phyloP scores from a whole-genome alignment of 23 red algal species.

The Chondrus crispus region DNA sequence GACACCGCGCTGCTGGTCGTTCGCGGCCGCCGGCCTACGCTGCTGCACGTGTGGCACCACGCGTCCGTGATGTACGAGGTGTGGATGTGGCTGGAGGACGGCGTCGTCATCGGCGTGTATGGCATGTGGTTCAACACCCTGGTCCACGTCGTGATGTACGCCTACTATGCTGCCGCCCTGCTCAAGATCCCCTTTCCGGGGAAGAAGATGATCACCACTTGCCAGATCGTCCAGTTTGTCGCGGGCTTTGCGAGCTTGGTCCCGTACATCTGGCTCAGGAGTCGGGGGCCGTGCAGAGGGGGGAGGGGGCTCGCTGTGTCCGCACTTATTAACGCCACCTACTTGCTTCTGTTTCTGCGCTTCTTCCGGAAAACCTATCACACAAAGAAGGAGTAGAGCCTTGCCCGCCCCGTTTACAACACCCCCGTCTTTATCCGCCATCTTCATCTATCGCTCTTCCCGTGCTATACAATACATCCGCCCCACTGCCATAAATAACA shows the following conservation, averaged over 20 bases:
- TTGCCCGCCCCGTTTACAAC: neutral
- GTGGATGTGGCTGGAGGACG: constrained; percentile 79
- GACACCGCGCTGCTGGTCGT: constrained; percentile 87
- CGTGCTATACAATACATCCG: neutral
- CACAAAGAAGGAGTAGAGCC: neutral
- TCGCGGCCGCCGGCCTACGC: constrained; percentile 62
- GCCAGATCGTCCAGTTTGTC: constrained; percentile 95
- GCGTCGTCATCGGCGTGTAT: constrained; percentile 56
- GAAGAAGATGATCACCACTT: constrained; percentile 69
- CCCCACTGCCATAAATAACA: neutral
- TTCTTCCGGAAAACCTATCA: constrained; percentile 82
- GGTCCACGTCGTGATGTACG: constrained; percentile 93
- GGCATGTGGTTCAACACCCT: constrained; percentile 91
- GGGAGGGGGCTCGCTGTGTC: constrained; percentile 68
- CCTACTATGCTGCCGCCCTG: constrained; percentile 71
- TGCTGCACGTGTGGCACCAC: constrained; percentile 97
- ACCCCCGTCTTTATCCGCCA: neutral
- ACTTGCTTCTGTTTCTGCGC: constrained; percentile 83
- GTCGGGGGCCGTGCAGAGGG: constrained; percentile 29
- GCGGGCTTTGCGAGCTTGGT: constrained; percentile 76
- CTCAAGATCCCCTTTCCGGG: constrained; percentile 48
- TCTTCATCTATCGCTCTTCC: neutral
- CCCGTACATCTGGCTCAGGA: constrained; percentile 40
- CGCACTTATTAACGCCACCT: constrained; percentile 73
- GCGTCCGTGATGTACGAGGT: constrained; percentile 75